Conservation (phyloP, 768 basidiomycete species). For the Pholiota molesta region DNA sequence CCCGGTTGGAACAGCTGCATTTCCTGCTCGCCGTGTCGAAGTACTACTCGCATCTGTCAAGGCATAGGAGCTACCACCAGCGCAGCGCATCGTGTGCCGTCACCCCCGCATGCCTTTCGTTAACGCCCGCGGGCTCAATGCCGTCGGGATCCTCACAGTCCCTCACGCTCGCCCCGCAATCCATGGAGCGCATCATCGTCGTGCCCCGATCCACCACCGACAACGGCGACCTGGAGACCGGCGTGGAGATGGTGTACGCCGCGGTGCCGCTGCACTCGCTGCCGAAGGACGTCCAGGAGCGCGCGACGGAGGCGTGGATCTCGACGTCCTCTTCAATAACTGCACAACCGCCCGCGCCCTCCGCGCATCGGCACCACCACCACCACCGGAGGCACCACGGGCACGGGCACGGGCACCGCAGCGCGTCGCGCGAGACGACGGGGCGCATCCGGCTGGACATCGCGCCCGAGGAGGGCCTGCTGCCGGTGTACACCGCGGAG, state of each 20-base stretch:
- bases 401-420: constrained; percentile 32
- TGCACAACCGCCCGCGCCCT: constrained; percentile 18
- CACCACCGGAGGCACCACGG: constrained; percentile 31
- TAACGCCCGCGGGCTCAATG: constrained; percentile 8
- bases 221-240: constrained; percentile 20
- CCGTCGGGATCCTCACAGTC: constrained; percentile 14
- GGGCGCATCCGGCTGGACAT: constrained; percentile 50
- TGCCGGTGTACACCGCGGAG: constrained; percentile 30
- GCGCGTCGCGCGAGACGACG: constrained; percentile 31
- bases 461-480: constrained; percentile 45
- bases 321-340: constrained; percentile 26
- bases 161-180: constrained; percentile 13
- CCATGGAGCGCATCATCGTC: constrained; percentile 65
- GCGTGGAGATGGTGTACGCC: constrained; percentile 64
- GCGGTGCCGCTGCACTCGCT: constrained; percentile 63
- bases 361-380: constrained; percentile 27
- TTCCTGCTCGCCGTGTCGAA: constrained; percentile 75
- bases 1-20: constrained; percentile 54
- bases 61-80: constrained; percentile 35
- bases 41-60: constrained; percentile 59
- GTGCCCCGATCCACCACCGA: constrained; percentile 46
- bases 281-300: constrained; percentile 54
- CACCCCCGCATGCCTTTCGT: constrained; percentile 8
- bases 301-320: constrained; percentile 74
- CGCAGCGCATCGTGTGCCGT: constrained; percentile 20